Conservation (phyloP, 768 basidiomycete genomes). For the Coprinopsis strossmayeri region DNA sequence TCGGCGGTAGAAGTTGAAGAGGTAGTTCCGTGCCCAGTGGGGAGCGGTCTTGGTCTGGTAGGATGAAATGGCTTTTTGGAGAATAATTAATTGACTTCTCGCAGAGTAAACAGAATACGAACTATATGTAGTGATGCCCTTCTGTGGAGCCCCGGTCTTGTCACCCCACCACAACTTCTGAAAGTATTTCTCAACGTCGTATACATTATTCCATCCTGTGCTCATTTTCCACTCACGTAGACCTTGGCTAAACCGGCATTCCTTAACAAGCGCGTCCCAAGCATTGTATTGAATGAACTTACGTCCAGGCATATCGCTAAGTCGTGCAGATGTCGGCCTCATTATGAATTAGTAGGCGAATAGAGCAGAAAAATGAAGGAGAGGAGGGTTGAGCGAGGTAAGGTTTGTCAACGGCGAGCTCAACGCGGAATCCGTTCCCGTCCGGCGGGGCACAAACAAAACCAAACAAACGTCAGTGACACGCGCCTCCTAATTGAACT, state of each 20-base stretch:
- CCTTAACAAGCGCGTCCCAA: slow-evolving; percentile 2
- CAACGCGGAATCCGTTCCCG: slow-evolving; percentile 24
- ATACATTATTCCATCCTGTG: neutral
- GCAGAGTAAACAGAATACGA: slow-evolving; percentile 25
- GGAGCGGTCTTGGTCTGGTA: slow-evolving; percentile 71
- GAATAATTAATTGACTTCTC: slow-evolving; percentile 3
- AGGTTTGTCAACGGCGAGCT: slow-evolving; percentile 9
- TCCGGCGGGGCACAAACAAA: slow-evolving; percentile 25
- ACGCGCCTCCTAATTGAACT: slow-evolving; percentile 4
- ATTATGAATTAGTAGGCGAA: slow-evolving; percentile 29
- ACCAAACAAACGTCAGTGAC: slow-evolving; percentile 20
- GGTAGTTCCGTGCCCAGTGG: slow-evolving; percentile 62
- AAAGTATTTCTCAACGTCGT: neutral
- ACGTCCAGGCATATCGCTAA: slow-evolving; percentile 82
- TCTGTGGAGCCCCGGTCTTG: slow-evolving; percentile 53
- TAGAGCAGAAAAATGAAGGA: slow-evolving; percentile 16
- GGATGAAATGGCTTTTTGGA: slow-evolving; percentile 66
- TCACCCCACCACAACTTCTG: slow-evolving; percentile 94
- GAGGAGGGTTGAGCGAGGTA: slow-evolving; percentile 13
- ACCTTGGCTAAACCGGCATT: slow-evolving; percentile 50
- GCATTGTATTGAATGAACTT: slow-evolving; percentile 24
- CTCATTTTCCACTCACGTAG: slow-evolving; percentile 54
- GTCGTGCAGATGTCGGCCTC: slow-evolving; percentile 55
- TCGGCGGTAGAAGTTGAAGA: slow-evolving; percentile 85
- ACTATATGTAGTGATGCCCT: slow-evolving; percentile 80